phyloP scores from a whole-genome alignment of 2,329 filamentous ascomycete genomes.

The Rhynchosporium secalis region DNA sequence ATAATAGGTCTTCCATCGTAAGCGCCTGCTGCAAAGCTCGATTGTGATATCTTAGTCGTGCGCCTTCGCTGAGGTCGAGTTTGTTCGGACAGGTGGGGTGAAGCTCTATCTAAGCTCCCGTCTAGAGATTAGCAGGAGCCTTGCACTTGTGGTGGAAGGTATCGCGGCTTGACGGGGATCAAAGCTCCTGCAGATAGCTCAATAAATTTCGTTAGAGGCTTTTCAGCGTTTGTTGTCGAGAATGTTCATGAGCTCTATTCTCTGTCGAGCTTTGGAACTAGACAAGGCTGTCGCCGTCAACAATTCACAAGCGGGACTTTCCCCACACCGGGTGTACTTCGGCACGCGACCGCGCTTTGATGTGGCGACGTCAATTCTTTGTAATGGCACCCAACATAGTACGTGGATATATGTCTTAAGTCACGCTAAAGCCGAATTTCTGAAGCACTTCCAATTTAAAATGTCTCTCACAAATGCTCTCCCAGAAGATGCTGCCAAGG shows the following conservation, averaged over 20 bases:
- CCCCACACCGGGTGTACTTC: slow-evolving; percentile 17
- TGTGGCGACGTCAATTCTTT: slow-evolving; percentile 1
- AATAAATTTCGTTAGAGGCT: background rate
- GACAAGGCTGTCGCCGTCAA: slow-evolving; percentile 17
- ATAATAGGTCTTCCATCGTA: slow-evolving; percentile 41
- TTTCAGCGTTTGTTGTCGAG: background rate
- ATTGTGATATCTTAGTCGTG: background rate
- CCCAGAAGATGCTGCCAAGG: slow-evolving; percentile 72
- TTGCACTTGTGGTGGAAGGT: background rate
- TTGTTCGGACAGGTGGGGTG: background rate
- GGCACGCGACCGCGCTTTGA: slow-evolving; percentile 14
- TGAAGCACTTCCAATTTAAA: slow-evolving; percentile 9
- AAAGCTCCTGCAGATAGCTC: background rate
- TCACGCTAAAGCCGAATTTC: slow-evolving; percentile 11
- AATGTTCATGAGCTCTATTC: background rate
- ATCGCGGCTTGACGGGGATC: background rate
- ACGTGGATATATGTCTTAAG: slow-evolving; percentile 2
- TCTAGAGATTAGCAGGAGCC: background rate
- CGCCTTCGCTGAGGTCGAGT: slow-evolving; percentile 6
- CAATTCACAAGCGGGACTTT: slow-evolving; percentile 14
- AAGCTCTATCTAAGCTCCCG: slow-evolving; percentile 12
- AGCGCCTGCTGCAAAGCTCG: background rate
- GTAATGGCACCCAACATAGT: slow-evolving; percentile 20
- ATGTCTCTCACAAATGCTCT: slow-evolving; percentile 93
- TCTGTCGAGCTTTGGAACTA: background rate